A percentile compares a stretch with the other conserved stretches of the same genome.
Evolutionary conservation across 495 filamentous ascomycete species (phyloP).

Genomic region (Glutinoglossum americanum): DNA sequence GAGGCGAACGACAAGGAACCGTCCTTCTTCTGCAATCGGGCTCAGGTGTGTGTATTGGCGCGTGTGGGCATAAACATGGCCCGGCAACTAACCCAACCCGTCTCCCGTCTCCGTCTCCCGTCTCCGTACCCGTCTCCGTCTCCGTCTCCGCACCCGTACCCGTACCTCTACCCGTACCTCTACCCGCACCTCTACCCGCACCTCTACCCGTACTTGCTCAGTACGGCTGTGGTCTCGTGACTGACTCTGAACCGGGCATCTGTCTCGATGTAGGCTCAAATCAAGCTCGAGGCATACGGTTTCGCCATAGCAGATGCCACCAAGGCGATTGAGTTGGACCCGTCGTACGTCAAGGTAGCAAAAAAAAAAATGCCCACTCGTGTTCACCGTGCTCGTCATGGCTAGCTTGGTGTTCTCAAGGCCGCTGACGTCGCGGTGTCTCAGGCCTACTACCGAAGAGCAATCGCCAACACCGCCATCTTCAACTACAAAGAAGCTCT

Average conservation of each 20-base stretch:
- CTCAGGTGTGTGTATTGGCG: constrained; percentile 39
- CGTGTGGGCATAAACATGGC: background rate
- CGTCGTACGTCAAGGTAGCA: constrained; percentile 62
- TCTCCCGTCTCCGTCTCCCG: background rate
- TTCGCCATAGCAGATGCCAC: constrained; percentile 81
- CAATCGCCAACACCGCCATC: constrained; percentile 76
- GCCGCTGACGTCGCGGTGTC: constrained; percentile 1
- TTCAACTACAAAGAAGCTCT: constrained; percentile 68
- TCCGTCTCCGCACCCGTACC: no score
- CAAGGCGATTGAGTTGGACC: constrained; percentile 81
- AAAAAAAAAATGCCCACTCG: background rate
- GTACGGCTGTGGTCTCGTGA: background rate
- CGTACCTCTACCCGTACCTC: no score
- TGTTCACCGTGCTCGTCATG: background rate
- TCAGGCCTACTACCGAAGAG: constrained; percentile 88
- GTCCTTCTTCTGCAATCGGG: constrained; percentile 81
- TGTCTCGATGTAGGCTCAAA: constrained; percentile 43
- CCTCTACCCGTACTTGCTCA: background rate
- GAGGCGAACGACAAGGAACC: constrained; percentile 65
- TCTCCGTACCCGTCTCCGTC: background rate
- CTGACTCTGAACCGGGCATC: background rate
- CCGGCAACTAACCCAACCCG: background rate
- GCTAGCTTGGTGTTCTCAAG: background rate
- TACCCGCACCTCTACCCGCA: no score
- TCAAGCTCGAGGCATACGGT: constrained; percentile 88